Evolutionary conservation across 2,329 filamentous ascomycete species (phyloP).

Genomic region (Xylaria sp.): DNA sequence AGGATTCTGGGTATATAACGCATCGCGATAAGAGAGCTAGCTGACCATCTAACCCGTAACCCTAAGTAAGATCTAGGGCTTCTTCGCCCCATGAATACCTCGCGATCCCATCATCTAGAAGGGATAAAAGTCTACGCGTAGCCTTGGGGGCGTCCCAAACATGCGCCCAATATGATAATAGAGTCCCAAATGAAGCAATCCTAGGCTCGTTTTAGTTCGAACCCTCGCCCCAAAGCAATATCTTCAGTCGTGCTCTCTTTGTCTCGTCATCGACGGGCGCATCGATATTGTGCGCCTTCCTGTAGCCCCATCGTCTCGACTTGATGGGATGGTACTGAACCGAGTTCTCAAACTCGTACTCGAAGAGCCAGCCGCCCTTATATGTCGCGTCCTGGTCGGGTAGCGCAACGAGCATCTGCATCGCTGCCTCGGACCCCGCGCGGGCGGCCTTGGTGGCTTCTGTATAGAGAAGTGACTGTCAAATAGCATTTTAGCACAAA

Average conservation of each 20-base stretch:
- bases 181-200: neutral
- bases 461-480: conserved; percentile 5
- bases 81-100: too few species aligned
- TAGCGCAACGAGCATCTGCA: conserved; percentile 9
- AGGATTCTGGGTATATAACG: too few species aligned
- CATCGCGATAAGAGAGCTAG: too few species aligned
- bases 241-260: neutral
- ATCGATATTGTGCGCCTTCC: conserved; percentile 3
- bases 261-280: neutral
- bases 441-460: conserved; percentile 2
- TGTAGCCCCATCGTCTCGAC: conserved; percentile 4
- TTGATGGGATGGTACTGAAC: neutral
- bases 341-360: neutral
- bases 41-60: too few species aligned
- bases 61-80: too few species aligned
- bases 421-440: neutral
- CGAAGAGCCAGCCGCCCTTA: conserved; percentile 14
- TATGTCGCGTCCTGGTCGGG: conserved; percentile 1
- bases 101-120: too few species aligned
- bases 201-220: neutral
- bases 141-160: too few species aligned
- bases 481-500: neutral
- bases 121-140: too few species aligned
- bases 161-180: too few species aligned
- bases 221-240: neutral